These are phyloP conservation scores for Ophiobolus disseminans DNA, from an alignment of 2,329 filamentous ascomycete genomes.

Conservation along the genomic window DNA sequence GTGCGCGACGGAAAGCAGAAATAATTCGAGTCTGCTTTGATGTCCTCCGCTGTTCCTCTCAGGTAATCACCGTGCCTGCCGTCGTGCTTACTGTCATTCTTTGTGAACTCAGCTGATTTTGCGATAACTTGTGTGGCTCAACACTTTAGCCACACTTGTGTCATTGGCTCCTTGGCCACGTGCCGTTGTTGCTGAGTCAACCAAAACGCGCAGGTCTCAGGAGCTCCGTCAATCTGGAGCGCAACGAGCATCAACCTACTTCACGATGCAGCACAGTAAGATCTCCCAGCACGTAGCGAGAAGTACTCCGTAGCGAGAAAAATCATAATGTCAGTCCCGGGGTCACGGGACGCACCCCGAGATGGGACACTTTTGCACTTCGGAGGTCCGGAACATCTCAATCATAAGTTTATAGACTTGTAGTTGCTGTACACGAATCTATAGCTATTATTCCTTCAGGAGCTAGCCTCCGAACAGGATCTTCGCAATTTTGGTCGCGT, in stretches of 20 bases:
- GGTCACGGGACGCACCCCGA: conserved; percentile 2
- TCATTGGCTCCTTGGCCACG: conserved; percentile 1
- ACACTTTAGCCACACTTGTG: conserved; percentile 1
- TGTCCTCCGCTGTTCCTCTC: too few relatives aligned
- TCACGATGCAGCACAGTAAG: conserved; percentile 19
- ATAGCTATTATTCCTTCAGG: too few relatives aligned
- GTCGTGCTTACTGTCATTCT: too few relatives aligned
- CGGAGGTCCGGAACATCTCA: neutral
- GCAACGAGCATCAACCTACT: conserved; percentile 7
- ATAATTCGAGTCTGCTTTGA: neutral
- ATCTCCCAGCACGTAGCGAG: too few relatives aligned
- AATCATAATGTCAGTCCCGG: conserved; percentile 1
- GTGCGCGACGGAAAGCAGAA: conserved; percentile 4
- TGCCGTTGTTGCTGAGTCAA: conserved; percentile 23
- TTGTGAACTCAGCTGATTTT: too few relatives aligned
- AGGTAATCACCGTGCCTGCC: too few relatives aligned
- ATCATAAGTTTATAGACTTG: neutral
- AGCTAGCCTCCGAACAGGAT: too few relatives aligned
- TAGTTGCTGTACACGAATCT: neutral
- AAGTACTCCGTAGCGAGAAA: too few relatives aligned
- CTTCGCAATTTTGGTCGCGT: too few relatives aligned
- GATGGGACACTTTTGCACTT: conserved; percentile 3
- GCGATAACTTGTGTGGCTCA: too few relatives aligned
- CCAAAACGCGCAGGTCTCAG: conserved; percentile 7
- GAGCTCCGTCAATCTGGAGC: conserved; percentile 3